Conservation (phyloP, 371 early-diverging fungal genomes). For the Mucor irregularis region DNA sequence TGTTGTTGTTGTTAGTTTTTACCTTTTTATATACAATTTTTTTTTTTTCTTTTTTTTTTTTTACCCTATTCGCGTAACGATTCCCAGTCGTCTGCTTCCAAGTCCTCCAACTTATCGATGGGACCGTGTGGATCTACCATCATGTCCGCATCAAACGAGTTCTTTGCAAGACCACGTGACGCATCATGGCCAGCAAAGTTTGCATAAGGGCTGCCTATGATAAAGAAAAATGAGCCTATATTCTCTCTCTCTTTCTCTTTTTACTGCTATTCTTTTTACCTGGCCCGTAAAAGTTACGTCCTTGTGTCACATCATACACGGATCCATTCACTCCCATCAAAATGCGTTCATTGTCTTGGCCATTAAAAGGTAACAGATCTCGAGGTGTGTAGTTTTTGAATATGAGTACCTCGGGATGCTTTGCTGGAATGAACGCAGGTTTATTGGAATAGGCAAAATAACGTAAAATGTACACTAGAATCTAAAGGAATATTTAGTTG, state of each 20-base stretch:
- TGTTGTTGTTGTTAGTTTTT: too few species aligned
- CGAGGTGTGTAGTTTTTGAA: constrained; percentile 71
- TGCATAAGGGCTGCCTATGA: constrained; percentile 82
- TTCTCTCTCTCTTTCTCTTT: neutral
- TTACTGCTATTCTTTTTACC: constrained; percentile 57
- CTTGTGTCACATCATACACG: constrained; percentile 88
- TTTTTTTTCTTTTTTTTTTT: neutral
- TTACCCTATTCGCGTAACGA: constrained; percentile 73
- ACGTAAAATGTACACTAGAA: constrained; percentile 15
- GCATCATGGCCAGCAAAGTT: constrained; percentile 90
- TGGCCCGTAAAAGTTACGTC: constrained; percentile 90
- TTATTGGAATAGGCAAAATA: constrained; percentile 12
- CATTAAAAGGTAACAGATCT: constrained; percentile 65
- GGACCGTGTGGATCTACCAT: constrained; percentile 70
- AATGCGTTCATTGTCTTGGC: constrained; percentile 56
- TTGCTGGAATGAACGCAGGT: constrained; percentile 21
- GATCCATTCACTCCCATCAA: constrained; percentile 82
- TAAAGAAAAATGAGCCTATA: too few species aligned
- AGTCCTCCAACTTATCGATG: constrained; percentile 80
- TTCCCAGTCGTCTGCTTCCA: constrained; percentile 74
- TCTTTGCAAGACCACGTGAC: constrained; percentile 84
- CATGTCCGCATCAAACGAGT: constrained; percentile 86
- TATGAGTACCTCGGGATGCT: constrained; percentile 58
- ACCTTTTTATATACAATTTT: neutral
- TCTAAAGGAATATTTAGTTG: constrained; percentile 16